These are phyloP conservation scores for Athelia sp. DNA, from an alignment of 1,284 basidiomycete genomes.

Conservation along the genomic window DNA sequence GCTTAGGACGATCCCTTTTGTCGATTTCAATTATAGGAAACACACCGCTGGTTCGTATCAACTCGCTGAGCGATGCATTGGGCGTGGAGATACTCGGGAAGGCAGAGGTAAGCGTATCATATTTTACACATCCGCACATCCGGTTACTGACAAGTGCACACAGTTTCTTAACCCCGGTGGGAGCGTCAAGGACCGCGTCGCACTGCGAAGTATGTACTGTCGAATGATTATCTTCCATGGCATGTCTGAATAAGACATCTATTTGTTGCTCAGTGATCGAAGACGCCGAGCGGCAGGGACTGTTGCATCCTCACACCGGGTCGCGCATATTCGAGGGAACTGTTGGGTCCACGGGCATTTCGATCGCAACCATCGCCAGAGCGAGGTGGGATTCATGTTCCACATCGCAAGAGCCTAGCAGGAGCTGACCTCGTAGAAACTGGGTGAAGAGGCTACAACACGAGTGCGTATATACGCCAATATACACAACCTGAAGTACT, in stretches of 20 bases:
- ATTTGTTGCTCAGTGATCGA: constrained; percentile 70
- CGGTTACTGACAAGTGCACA: background rate
- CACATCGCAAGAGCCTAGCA: constrained; percentile 1
- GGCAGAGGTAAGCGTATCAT: constrained; percentile 63
- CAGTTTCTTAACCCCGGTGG: constrained; percentile 96
- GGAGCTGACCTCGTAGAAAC: constrained; percentile 2
- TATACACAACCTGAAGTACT: constrained; percentile 2
- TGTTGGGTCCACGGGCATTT: constrained; percentile 96
- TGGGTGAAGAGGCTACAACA: constrained; percentile 63
- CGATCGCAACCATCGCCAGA: constrained; percentile 86
- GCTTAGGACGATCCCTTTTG: background rate
- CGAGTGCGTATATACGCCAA: constrained; percentile 44
- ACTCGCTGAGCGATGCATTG: constrained; percentile 84
- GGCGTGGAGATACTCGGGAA: constrained; percentile 97
- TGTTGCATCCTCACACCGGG: constrained; percentile 83
- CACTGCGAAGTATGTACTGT: constrained; percentile 67
- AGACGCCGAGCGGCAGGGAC: constrained; percentile 84
- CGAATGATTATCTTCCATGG: background rate
- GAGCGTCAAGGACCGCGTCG: constrained; percentile 96
- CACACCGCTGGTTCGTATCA: constrained; percentile 90
- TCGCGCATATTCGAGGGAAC: constrained; percentile 98
- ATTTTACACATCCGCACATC: background rate
- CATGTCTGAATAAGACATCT: constrained; percentile 3
- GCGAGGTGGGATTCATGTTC: constrained; percentile 58
- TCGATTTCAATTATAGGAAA: constrained; percentile 63